These are phyloP conservation scores for Saitozyma podzolica DNA, from an alignment of 768 basidiomycete species.

Conservation along the genomic window DNA sequence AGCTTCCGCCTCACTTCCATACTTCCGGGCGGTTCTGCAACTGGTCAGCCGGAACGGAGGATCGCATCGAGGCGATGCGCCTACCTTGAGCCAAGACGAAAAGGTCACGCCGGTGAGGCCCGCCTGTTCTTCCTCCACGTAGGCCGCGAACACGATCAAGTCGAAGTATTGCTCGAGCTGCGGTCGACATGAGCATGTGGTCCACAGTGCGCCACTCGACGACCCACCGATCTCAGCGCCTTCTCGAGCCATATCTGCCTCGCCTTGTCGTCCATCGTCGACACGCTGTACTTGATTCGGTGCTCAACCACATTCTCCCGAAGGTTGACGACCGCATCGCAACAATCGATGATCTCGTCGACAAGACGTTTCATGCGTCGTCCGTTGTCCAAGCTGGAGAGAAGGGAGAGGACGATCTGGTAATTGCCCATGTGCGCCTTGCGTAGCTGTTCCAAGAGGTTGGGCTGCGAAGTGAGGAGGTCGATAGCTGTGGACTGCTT, in stretches of 20 bases:
- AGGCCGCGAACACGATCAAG: constrained; percentile 88
- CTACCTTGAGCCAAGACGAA: constrained; percentile 81
- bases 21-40: constrained; percentile 77
- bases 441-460: constrained; percentile 78
- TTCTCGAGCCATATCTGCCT: constrained; percentile 50
- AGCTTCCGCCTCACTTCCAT: constrained; percentile 69
- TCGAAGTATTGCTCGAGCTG: constrained; percentile 66
- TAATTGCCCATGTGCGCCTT: constrained; percentile 93
- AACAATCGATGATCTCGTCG: constrained; percentile 82
- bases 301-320: constrained; percentile 83
- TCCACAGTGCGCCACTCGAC: background rate
- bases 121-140: constrained; percentile 64
- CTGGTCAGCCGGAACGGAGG: background rate
- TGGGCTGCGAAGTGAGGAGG: constrained; percentile 75
- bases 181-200: background rate
- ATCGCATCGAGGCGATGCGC: background rate
- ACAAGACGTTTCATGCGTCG: constrained; percentile 81
- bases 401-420: constrained; percentile 80
- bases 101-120: constrained; percentile 66
- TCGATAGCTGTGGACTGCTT: constrained; percentile 76
- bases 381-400: constrained; percentile 90
- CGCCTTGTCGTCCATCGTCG: constrained; percentile 66
- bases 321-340: constrained; percentile 86
- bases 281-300: constrained; percentile 81
- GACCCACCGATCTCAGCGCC: constrained; percentile 41